Evolutionary conservation across 2,329 filamentous ascomycete species (phyloP).

Genomic region (Endoconidiophora laricicola): DNA sequence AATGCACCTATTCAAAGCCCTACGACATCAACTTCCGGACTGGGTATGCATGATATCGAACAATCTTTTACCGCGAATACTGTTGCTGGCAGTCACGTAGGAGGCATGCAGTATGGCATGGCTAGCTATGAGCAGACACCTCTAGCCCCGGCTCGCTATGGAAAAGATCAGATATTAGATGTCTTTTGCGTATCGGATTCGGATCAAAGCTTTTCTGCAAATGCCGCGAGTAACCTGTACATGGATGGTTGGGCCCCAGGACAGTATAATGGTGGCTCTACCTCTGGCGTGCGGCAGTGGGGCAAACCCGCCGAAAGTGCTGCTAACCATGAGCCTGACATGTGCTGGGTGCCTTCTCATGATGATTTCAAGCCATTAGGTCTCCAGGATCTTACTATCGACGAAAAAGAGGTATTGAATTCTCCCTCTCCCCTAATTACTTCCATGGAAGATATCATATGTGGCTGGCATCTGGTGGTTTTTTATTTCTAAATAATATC

Average conservation of each 20-base stretch:
- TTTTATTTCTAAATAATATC: background rate
- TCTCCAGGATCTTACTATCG: constrained; percentile 48
- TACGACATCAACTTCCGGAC: constrained; percentile 10
- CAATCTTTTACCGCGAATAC: no score
- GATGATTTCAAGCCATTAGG: constrained; percentile 56
- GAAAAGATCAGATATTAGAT: constrained; percentile 61
- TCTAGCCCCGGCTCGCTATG: constrained; percentile 45
- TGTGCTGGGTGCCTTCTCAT: constrained; percentile 65
- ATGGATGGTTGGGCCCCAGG: constrained; percentile 66
- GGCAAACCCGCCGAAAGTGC: constrained; percentile 53
- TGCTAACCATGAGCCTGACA: constrained; percentile 62
- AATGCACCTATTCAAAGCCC: constrained; percentile 21
- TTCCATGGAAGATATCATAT: constrained; percentile 12
- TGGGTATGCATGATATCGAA: background rate
- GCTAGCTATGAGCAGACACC: constrained; percentile 14
- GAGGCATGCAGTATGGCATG: background rate
- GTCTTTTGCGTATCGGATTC: constrained; percentile 40
- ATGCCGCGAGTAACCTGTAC: constrained; percentile 32
- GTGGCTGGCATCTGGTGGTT: background rate
- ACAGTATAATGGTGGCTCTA: constrained; percentile 19
- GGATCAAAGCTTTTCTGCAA: constrained; percentile 26
- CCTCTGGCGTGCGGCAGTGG: constrained; percentile 43
- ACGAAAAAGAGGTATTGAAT: constrained; percentile 39
- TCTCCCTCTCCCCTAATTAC: constrained; percentile 14
- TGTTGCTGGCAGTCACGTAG: no score